Base-by-base conservation (phyloP, 371 early-diverging fungal genomes). In the Cokeromyces recurvatus region DNA sequence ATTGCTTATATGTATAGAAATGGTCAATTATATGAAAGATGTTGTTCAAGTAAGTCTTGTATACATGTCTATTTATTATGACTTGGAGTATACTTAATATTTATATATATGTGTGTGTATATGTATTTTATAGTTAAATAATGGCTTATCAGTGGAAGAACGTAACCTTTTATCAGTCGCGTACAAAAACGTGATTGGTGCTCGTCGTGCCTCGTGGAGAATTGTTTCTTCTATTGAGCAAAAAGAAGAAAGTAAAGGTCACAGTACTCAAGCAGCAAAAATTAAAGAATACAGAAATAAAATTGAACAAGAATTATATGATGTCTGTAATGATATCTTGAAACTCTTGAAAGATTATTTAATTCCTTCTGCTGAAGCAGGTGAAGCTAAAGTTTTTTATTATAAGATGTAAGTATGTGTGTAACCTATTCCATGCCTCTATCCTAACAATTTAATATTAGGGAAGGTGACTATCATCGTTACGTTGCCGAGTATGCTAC, bases 381-480 rank as follows among this genome's bases (percentile, higher is more conserved):
- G 90, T 60, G 97, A 98, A 79, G 92, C 95, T 64, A 91, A 91
- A 78, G 98, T 99, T 53, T 99, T 98, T 75, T 99, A 98, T 81
- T 89, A 93, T 82, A 99, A 99, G 87, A 99, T 99, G 99, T 85
- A 59, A 58, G 77, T 66, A 19, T 42, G n/a, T n/a, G n/a, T n/a
- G n/a, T n/a, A n/a, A n/a, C n/a, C n/a, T n/a, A n/a, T n/a, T n/a
- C n/a, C n/a, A n/a, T n/a, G n/a, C n/a, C n/a, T n/a, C n/a, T n/a
- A n/a, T n/a, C n/a, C n/a, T n/a, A n/a, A n/a, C n/a, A n/a, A n/a
- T n/a, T n/a, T n/a, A n/a, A n/a, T n/a, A n/a, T 48, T 54, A 86
- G 87, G 87, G 97, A 94, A 86, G 99, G 99, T 48, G 99, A 99
- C 75, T 99, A 99, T 82, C 92, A 93, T 84, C 91, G 99, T 66